Percentiles rank a stretch among this genome's conserved stretches.
These are phyloP conservation scores for Azolla pinnata DNA, from an alignment of 75 land plant genomes.

Conservation along the genomic window DNA sequence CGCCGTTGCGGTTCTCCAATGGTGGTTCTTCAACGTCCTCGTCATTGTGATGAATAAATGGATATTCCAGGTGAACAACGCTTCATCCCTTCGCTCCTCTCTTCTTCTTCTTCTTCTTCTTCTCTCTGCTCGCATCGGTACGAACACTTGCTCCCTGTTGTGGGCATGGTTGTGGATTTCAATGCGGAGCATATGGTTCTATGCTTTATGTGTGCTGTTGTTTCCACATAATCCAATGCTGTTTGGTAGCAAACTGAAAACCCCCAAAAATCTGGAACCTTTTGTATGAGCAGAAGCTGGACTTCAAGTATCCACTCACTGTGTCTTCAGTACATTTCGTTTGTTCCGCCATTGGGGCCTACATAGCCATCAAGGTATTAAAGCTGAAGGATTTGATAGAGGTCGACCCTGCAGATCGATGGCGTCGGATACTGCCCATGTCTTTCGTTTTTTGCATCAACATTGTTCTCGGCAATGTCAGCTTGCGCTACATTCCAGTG, in stretches of 20 bases:
- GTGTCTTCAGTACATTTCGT: conserved; percentile 88
- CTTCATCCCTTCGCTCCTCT: not conserved
- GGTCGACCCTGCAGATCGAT: conserved; percentile 77
- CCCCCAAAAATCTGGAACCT: too few relatives aligned
- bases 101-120: conserved; percentile 9
- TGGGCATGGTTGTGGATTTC: not conserved
- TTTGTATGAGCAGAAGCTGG: conserved; percentile 54
- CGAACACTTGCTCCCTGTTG: too few relatives aligned
- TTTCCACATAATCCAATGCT: not conserved
- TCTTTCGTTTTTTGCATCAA: conserved; percentile 90
- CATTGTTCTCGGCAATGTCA: conserved; percentile 94
- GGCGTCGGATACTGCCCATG: conserved; percentile 90
- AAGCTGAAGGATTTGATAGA: conserved; percentile 77
- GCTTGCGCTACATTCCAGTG: conserved; percentile 89
- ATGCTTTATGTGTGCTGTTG: not conserved
- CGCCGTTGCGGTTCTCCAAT: conserved; percentile 55
- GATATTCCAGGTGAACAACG: conserved; percentile 97
- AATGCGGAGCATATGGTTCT: not conserved
- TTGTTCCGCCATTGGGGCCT: conserved; percentile 78
- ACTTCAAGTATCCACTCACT: conserved; percentile 83
- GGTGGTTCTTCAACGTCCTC: conserved; percentile 85
- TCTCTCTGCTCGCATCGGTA: too few relatives aligned
- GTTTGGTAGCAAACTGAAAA: too few relatives aligned
- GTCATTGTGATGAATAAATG: conserved; percentile 83
- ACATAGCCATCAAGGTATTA: conserved; percentile 61